A percentile compares a stretch with the other conserved stretches of the same genome.
Evolutionary conservation across 352 stramenopile species (phyloP).

Genomic region (Sclerospora graminicola): DNA sequence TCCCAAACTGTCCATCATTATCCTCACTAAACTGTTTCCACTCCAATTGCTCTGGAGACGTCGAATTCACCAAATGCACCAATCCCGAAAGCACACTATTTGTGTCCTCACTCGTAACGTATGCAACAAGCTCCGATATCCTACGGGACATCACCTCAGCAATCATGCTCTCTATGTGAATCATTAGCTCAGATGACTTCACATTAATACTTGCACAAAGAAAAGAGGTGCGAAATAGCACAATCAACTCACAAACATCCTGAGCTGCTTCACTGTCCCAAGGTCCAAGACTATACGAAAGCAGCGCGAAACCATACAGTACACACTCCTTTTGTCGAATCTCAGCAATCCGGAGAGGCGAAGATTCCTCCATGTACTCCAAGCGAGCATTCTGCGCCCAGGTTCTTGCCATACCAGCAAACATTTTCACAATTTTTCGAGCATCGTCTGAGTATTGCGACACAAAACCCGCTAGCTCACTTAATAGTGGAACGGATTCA

Average conservation of each 20-base stretch:
- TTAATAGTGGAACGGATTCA: conserved; percentile 24
- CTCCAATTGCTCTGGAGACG: no score
- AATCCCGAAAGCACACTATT: conserved; percentile 11
- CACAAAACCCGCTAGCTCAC: conserved; percentile 20
- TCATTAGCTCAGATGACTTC: conserved; percentile 10
- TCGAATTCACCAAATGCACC: no score
- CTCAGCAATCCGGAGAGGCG: no score
- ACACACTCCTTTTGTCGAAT: no score
- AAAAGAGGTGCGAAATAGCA: conserved; percentile 33
- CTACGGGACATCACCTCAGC: conserved; percentile 34
- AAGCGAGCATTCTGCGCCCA: conserved; percentile 17
- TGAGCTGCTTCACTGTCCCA: conserved; percentile 6
- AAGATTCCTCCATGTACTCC: no score
- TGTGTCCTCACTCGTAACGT: conserved; percentile 1
- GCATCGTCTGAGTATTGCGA: conserved; percentile 17
- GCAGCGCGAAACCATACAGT: no score
- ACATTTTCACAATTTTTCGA: conserved; percentile 7
- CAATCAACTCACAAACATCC: conserved; percentile 32
- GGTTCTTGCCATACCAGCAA: conserved; percentile 16
- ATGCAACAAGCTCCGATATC: conserved; percentile 6
- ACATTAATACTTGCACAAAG: conserved; percentile 16
- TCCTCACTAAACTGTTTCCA: conserved; percentile 3
- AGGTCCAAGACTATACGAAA: conserved; percentile 4
- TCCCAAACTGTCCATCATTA: not conserved
- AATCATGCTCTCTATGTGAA: conserved; percentile 17